Evolutionary conservation across 192 early-diverging fungal species (phyloP), one percentile per base, ranked within the genome.

Genomic region (Backusella psychrophila): DNA sequence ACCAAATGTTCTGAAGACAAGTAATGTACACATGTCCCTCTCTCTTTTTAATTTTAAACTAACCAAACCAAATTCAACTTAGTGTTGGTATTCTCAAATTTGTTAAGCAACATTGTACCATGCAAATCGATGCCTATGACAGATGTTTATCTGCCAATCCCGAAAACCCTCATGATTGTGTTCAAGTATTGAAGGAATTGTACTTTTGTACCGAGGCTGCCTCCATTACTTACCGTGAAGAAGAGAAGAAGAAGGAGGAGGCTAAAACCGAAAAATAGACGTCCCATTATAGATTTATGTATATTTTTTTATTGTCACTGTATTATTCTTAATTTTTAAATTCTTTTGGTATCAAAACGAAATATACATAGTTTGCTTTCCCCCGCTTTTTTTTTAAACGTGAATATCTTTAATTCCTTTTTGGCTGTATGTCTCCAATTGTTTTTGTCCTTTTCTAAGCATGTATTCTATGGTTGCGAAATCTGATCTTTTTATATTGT

Each of bases 391-490:
- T 56, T 39, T 65, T 80, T 72, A 83, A 31, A 80, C 31, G 23
- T 83, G 82, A 9, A 93, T 84, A 76, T 92, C 91, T 76, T 84
- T 82, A 66, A 93, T 89, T 66, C 86, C 87, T 11, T 89, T 87
- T 15, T 87, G 78, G 74, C 79, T 81, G 74, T 92, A 93, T 31
- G 85, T 85, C 63, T 92, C 86, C 44, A 93, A 78, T 69, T 91
- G 89, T 26, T 88, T 83, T 33, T 86, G 86, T 9, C 92, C 92
- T 35, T 84, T 84, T 34, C 92, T 83, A 63, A 93, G 81, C 74
- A 93, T 82, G 63, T 92, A 90, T 77, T 93, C 92, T 31, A 92
- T 92, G 3, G 92, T 89, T 14, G 87, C 76, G 79, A 92, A 90
- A 68, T 93, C 92, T 4, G 83, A 81, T 74, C 85, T 87, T 31